phyloP scores from a whole-genome alignment of 1,284 basidiomycete genomes.

The Cerrena zonata region DNA sequence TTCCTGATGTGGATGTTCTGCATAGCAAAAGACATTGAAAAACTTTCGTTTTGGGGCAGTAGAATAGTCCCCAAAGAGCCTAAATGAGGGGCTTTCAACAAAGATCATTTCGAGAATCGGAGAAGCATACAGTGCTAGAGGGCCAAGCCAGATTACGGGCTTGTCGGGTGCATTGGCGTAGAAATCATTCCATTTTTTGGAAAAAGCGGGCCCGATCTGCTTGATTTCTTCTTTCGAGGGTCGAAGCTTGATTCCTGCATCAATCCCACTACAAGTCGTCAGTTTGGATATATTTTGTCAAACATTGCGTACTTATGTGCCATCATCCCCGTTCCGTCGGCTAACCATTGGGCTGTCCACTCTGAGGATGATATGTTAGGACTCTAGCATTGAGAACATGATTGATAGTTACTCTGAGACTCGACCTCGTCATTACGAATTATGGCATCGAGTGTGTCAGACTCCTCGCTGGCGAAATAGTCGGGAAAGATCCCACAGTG shows the following conservation, averaged over 20 bases:
- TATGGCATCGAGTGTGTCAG: slow-evolving; percentile 40
- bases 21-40: slow-evolving; percentile 2
- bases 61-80: slow-evolving; percentile 2
- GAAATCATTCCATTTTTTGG: slow-evolving; percentile 59
- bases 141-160: slow-evolving; percentile 44
- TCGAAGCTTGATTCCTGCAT: slow-evolving; percentile 56
- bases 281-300: too few relatives aligned
- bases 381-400: neutral
- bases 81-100: neutral
- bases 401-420: slow-evolving; percentile 17
- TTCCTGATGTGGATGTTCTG: too few relatives aligned
- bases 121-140: slow-evolving; percentile 2
- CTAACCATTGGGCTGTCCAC: slow-evolving; percentile 36
- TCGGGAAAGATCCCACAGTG: slow-evolving; percentile 35
- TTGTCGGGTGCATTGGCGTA: slow-evolving; percentile 76
- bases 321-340: slow-evolving; percentile 42
- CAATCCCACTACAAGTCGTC: slow-evolving; percentile 35
- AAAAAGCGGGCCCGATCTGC: slow-evolving; percentile 76
- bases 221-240: slow-evolving; percentile 63
- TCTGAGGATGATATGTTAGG: slow-evolving; percentile 23
- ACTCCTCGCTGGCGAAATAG: slow-evolving; percentile 35
- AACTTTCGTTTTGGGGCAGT: neutral
- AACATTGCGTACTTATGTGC: slow-evolving; percentile 43
- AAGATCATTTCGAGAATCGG: too few relatives aligned
- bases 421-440: slow-evolving; percentile 32